These are phyloP conservation scores for Arthrobotrys conoides DNA, from an alignment of 2,329 filamentous ascomycete genomes.

Conservation along the genomic window DNA sequence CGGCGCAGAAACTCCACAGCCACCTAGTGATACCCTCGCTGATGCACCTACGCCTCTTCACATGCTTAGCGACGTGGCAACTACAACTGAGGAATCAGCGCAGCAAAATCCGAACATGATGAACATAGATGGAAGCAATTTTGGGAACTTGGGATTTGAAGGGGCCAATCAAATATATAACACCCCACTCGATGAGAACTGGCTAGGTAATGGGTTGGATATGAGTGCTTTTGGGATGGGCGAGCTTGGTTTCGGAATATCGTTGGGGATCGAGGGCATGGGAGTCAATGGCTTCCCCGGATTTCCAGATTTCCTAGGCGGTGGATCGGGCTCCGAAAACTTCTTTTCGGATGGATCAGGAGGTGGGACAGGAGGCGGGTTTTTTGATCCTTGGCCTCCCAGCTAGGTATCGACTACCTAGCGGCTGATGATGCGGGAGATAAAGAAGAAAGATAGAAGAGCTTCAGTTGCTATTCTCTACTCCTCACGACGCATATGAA, in stretches of 20 bases:
- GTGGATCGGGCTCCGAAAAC: slow-evolving; percentile 32
- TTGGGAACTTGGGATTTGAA: slow-evolving; percentile 31
- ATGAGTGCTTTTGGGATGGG: slow-evolving; percentile 59
- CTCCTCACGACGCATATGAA: slow-evolving; percentile 53
- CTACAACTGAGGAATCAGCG: slow-evolving; percentile 64
- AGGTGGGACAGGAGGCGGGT: slow-evolving; percentile 15
- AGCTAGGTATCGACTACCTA: slow-evolving; percentile 31
- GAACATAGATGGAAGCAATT: slow-evolving; percentile 48
- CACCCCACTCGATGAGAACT: slow-evolving; percentile 37
- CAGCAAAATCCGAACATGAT: slow-evolving; percentile 45
- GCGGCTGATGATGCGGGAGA: background rate
- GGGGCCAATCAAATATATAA: slow-evolving; percentile 29
- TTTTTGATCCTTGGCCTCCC: slow-evolving; percentile 52
- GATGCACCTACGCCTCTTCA: slow-evolving; percentile 66
- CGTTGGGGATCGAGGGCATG: slow-evolving; percentile 42
- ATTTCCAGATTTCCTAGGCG: slow-evolving; percentile 43
- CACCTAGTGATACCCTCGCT: slow-evolving; percentile 60
- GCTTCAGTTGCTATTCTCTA: slow-evolving; percentile 37
- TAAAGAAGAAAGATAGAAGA: slow-evolving; percentile 11
- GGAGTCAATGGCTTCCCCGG: slow-evolving; percentile 45
- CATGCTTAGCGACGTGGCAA: slow-evolving; percentile 68
- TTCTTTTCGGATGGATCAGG: slow-evolving; percentile 39
- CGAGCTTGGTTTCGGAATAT: slow-evolving; percentile 50
- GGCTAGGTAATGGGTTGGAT: slow-evolving; percentile 47
- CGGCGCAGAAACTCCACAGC: slow-evolving; percentile 45